These are phyloP conservation scores for Paraconiothyrium sp. DNA, from an alignment of 2,329 filamentous ascomycete genomes.

Conservation along the genomic window DNA sequence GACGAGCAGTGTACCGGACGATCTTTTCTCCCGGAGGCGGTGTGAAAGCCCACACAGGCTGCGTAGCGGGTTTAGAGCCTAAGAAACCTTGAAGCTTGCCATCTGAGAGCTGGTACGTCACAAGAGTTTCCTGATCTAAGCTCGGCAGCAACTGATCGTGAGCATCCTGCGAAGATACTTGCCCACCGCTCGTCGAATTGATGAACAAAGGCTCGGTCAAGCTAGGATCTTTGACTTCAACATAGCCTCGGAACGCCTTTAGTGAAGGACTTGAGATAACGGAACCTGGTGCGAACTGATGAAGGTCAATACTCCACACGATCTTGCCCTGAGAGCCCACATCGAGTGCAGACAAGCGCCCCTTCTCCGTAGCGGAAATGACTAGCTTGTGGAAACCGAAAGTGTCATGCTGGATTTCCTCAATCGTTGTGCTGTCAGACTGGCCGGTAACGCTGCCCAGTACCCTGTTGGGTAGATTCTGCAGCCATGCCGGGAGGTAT, in stretches of 20 bases:
- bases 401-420: constrained; percentile 69
- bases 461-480: constrained; percentile 73
- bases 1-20: constrained; percentile 71
- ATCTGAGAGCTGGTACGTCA: constrained; percentile 45
- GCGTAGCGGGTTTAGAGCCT: constrained; percentile 30
- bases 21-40: constrained; percentile 74
- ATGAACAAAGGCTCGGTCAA: constrained; percentile 38
- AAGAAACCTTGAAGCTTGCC: constrained; percentile 46
- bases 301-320: constrained; percentile 76
- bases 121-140: constrained; percentile 34
- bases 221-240: constrained; percentile 41
- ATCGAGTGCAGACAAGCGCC: constrained; percentile 82
- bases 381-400: constrained; percentile 92
- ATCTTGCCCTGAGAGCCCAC: constrained; percentile 77
- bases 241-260: constrained; percentile 43
- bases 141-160: constrained; percentile 22
- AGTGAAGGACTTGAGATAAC: constrained; percentile 69
- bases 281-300: constrained; percentile 64
- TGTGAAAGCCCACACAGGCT: constrained; percentile 74
- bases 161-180: constrained; percentile 31
- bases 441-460: constrained; percentile 64
- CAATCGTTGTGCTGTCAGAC: constrained; percentile 65
- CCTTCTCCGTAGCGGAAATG: constrained; percentile 80
- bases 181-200: constrained; percentile 46
- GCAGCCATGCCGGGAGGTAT: constrained; percentile 77